A percentile compares a stretch with the other conserved stretches of the same genome.
phyloP scores from a whole-genome alignment of 1,284 basidiomycete species.

The Cutaneotrichosporon dermatis region DNA sequence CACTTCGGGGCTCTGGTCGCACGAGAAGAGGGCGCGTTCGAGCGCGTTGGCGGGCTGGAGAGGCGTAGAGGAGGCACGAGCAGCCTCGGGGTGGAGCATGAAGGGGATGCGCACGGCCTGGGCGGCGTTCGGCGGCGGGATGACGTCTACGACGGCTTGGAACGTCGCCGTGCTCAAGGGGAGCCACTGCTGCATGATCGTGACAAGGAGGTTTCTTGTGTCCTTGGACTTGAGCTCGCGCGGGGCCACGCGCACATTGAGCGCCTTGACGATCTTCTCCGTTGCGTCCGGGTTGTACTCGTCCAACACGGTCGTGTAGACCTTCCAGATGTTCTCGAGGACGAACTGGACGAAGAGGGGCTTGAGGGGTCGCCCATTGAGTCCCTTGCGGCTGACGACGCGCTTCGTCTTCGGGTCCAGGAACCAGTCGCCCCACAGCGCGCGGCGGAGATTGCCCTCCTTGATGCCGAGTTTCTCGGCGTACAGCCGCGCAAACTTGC shows the following conservation, averaged over 20 bases:
- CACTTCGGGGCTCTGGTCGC: slow-evolving; percentile 59
- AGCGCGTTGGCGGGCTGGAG: slow-evolving; percentile 67
- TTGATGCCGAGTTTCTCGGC: slow-evolving; percentile 87
- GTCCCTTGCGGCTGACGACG: slow-evolving; percentile 85
- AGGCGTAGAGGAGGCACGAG: slow-evolving; percentile 31
- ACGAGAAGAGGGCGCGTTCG: slow-evolving; percentile 75
- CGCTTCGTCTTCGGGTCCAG: slow-evolving; percentile 94
- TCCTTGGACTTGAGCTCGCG: slow-evolving; percentile 93
- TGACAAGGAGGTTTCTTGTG: slow-evolving; percentile 70
- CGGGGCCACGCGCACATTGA: slow-evolving; percentile 78
- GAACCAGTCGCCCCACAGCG: slow-evolving; percentile 97
- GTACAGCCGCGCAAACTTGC: slow-evolving; percentile 90
- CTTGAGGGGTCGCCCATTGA: slow-evolving; percentile 76
- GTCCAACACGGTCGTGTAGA: slow-evolving; percentile 80
- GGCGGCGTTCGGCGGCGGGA: slow-evolving; percentile 79
- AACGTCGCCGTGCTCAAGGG: slow-evolving; percentile 90
- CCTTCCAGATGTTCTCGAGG: slow-evolving; percentile 94
- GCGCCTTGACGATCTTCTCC: slow-evolving; percentile 76
- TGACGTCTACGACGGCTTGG: slow-evolving; percentile 83
- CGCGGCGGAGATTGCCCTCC: slow-evolving; percentile 77
- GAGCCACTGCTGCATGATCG: slow-evolving; percentile 94
- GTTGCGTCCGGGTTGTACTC: slow-evolving; percentile 80
- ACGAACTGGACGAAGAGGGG: slow-evolving; percentile 99
- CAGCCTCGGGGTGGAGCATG: slow-evolving; percentile 81
- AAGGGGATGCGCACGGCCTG: slow-evolving; percentile 81